phyloP scores from a whole-genome alignment of 2,329 filamentous ascomycete genomes.

The Alternaria alternata region DNA sequence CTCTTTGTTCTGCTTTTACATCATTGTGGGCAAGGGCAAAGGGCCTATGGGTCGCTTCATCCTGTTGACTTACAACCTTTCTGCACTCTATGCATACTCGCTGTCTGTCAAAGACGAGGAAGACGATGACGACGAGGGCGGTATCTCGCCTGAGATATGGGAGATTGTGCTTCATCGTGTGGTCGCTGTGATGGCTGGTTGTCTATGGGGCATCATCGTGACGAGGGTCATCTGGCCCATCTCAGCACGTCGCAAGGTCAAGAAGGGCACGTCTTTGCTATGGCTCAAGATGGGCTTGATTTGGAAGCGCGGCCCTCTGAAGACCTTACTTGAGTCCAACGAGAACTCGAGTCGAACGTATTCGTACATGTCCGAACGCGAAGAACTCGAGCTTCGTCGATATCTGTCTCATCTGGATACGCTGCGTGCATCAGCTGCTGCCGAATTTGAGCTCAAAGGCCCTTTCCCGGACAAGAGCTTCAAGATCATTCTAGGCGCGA shows the following conservation, averaged over 20 bases:
- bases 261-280: conserved; percentile 86
- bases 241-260: conserved; percentile 85
- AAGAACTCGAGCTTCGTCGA: conserved; percentile 85
- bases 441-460: conserved; percentile 86
- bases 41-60: conserved; percentile 93
- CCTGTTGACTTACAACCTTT: conserved; percentile 94
- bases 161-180: conserved; percentile 90
- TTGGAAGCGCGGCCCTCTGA: conserved; percentile 92
- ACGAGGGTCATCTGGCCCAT: conserved; percentile 94
- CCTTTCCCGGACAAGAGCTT: conserved; percentile 82
- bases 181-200: conserved; percentile 83
- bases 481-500: conserved; percentile 77
- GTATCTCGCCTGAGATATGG: conserved; percentile 80
- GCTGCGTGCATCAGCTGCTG: conserved; percentile 75
- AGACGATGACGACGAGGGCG: conserved; percentile 84
- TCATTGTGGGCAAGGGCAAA: conserved; percentile 84
- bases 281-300: conserved; percentile 95
- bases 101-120: conserved; percentile 81
- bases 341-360: conserved; percentile 28
- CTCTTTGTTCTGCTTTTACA: conserved; percentile 84
- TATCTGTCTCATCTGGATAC: conserved; percentile 77
- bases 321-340: conserved; percentile 64
- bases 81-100: conserved; percentile 92
- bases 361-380: conserved; percentile 87
- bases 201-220: conserved; percentile 89